Conservation (phyloP, 202 grass and related monocot genomes). For the Thinopyrum obtusiflorum region DNA sequence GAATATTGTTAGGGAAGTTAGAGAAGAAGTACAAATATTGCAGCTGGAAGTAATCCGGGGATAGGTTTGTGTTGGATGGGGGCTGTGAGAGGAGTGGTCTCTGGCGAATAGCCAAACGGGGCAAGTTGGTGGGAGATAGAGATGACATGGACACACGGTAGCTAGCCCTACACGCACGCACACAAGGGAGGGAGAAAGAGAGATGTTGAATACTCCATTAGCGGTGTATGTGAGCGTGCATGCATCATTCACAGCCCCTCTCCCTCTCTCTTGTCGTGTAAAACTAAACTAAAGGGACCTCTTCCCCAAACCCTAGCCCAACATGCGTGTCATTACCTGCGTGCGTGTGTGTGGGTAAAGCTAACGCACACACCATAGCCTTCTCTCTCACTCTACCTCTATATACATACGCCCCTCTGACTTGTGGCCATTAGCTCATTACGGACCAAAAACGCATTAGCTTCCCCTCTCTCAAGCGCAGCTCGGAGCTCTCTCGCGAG, state of each 20-base stretch:
- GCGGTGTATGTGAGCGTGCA: neutral
- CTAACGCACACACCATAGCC: neutral
- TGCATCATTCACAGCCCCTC: conserved; percentile 16
- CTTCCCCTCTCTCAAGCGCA: neutral
- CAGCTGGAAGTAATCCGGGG: conserved; percentile 21
- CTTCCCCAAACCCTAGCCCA: conserved; percentile 63
- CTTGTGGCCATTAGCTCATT: conserved; percentile 30
- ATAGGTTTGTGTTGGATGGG: conserved; percentile 64
- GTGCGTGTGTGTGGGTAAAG: conserved; percentile 34
- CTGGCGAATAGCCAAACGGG: conserved; percentile 51
- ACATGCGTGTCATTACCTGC: conserved; percentile 6
- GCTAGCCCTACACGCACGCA: neutral
- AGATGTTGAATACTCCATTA: neutral
- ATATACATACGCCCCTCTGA: conserved; percentile 12
- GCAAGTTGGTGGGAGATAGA: conserved; percentile 38
- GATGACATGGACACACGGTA: conserved; percentile 20
- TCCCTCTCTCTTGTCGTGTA: conserved; percentile 45
- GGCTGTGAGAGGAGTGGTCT: conserved; percentile 46
- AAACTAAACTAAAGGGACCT: conserved; percentile 71
- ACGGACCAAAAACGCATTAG: conserved; percentile 19
- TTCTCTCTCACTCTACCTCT: conserved; percentile 23
- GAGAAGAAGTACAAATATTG: conserved; percentile 33
- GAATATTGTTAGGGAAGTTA: conserved; percentile 73
- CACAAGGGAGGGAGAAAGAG: neutral
- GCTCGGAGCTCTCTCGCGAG: neutral